phyloP scores from a whole-genome alignment of 345 rosid genomes.

The Corchorus olitorius region DNA sequence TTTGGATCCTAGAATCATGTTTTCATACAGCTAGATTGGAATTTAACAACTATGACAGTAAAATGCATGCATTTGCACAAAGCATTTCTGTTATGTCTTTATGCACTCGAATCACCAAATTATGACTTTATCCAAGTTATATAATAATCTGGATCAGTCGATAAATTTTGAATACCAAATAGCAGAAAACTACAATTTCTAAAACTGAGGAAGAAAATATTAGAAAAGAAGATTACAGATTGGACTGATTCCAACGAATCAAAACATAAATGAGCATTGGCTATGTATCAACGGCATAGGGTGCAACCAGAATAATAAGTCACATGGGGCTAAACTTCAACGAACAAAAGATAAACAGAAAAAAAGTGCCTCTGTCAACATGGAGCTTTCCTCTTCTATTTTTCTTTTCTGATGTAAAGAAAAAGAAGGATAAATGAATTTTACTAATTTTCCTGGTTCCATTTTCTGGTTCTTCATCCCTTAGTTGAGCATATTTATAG shows the following conservation, averaged over 20 bases:
- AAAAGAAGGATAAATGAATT: neutral
- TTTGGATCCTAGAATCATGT: neutral
- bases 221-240: neutral
- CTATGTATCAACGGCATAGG: neutral
- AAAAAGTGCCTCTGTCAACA: neutral
- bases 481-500: constrained; percentile 2
- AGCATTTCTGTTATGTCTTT: neutral
- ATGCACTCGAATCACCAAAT: neutral
- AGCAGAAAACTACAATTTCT: neutral
- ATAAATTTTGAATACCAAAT: neutral
- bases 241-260: neutral
- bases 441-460: neutral
- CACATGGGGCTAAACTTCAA: neutral
- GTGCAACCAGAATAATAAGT: neutral
- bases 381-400: neutral
- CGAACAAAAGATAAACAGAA: neutral
- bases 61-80: neutral
- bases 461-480: neutral
- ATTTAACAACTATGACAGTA: neutral
- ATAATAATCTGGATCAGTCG: neutral
- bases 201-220: neutral
- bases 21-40: neutral
- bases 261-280: neutral
- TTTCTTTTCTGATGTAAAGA: neutral
- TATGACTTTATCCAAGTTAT: neutral